phyloP scores from a whole-genome alignment of 495 filamentous ascomycete genomes.

The Hapsidospora chrysogenum region DNA sequence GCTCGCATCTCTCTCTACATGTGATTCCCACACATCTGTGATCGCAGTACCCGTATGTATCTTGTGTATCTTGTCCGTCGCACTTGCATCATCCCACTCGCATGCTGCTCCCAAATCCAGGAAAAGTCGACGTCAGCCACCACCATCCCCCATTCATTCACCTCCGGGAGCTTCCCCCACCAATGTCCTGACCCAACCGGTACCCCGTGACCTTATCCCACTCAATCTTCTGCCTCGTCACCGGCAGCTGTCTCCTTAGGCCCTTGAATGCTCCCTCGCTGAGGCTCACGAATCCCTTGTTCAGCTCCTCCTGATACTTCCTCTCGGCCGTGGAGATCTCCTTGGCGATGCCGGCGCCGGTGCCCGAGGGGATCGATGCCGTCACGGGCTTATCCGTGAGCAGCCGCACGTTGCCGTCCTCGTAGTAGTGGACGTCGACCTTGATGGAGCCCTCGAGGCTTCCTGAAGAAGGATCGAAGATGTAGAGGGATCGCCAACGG shows the following conservation, averaged over 20 bases:
- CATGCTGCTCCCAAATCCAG: too few species aligned
- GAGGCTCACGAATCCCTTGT: conserved; percentile 70
- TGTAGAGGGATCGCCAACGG: conserved; percentile 82
- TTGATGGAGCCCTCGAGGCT: conserved; percentile 51
- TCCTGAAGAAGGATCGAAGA: conserved; percentile 47
- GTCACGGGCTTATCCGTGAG: conserved; percentile 63
- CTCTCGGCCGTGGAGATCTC: conserved; percentile 67
- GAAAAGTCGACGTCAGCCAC: too few species aligned
- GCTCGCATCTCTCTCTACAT: too few species aligned
- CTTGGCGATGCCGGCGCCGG: conserved; percentile 50
- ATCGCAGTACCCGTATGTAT: too few species aligned
- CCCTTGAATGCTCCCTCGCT: conserved; percentile 92
- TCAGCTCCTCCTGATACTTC: conserved; percentile 92
- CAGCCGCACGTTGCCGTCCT: conserved; percentile 93
- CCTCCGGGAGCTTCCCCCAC: conserved; percentile 32
- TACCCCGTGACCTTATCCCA: conserved; percentile 99
- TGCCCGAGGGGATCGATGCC: conserved; percentile 37
- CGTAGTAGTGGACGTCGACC: conserved; percentile 97
- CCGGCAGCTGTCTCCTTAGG: conserved; percentile 78
- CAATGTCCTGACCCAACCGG: conserved; percentile 59
- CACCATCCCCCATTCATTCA: too few species aligned
- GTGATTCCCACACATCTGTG: too few species aligned
- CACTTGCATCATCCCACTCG: too few species aligned
- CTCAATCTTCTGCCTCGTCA: conserved; percentile 96
- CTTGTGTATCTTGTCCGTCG: too few species aligned